Conservation (phyloP, 768 basidiomycete species). For the Pleurotus ostreatus region DNA sequence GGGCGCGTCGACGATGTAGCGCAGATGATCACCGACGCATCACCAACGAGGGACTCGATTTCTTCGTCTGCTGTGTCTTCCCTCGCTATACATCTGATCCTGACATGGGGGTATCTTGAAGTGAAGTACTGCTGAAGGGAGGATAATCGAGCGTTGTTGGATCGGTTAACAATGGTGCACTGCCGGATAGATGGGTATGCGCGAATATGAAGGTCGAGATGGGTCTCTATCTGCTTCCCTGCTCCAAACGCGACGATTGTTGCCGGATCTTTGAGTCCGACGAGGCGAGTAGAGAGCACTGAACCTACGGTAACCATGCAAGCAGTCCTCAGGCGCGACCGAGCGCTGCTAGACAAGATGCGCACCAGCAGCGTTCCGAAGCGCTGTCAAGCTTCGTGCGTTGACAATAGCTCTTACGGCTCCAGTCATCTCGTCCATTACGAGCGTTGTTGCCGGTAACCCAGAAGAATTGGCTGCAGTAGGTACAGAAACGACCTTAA, state of each 20-base stretch:
- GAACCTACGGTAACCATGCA: constrained; percentile 43
- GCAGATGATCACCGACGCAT: constrained; percentile 62
- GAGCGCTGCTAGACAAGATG: neutral
- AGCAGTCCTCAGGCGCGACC: neutral
- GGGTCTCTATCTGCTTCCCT: constrained; percentile 65
- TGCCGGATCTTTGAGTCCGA: constrained; percentile 36
- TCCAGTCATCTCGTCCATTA: constrained; percentile 71
- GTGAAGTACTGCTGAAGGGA: constrained; percentile 27
- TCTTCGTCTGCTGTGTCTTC: neutral
- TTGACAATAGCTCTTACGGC: constrained; percentile 74
- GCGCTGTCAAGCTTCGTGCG: constrained; percentile 70
- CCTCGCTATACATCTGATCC: neutral
- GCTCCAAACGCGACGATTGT: constrained; percentile 66
- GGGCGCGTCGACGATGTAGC: constrained; percentile 71
- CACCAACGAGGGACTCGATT: constrained; percentile 29
- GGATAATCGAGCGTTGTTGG: constrained; percentile 42
- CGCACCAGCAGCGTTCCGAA: constrained; percentile 78
- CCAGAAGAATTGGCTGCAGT: constrained; percentile 37
- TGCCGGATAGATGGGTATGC: constrained; percentile 48
- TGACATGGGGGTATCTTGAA: constrained; percentile 21
- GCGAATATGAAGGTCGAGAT: constrained; percentile 57
- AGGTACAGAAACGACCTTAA: constrained; percentile 84
- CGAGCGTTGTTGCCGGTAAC: constrained; percentile 71
- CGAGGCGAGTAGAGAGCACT: constrained; percentile 56
- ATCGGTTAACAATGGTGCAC: constrained; percentile 64